Evolutionary conservation across 129 eudicot genomes (phyloP).

Genomic region (Oenanthe sinensis): DNA sequence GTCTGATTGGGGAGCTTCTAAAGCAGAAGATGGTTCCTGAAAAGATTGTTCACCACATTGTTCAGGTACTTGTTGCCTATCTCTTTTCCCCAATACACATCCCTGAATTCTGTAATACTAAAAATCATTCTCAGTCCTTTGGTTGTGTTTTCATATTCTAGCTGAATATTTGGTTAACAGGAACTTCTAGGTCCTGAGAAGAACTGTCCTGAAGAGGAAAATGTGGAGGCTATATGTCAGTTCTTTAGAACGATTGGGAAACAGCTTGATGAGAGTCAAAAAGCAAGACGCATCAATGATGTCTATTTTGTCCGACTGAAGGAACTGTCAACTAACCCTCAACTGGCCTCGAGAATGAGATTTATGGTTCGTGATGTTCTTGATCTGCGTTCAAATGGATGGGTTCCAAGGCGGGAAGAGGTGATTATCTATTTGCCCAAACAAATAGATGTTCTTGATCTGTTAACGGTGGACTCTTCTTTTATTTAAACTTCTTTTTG

Average conservation of each 20-base stretch:
- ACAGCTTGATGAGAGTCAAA: constrained; percentile 79
- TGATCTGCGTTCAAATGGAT: constrained; percentile 63
- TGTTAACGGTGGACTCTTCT: background rate
- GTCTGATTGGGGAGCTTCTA: constrained; percentile 91
- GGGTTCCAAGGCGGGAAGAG: constrained; percentile 95
- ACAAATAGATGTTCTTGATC: no score
- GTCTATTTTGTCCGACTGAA: constrained; percentile 62
- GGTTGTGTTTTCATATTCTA: background rate
- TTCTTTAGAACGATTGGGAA: constrained; percentile 84
- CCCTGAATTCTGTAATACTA: background rate
- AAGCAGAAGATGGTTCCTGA: constrained; percentile 99
- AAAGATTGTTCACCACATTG: constrained; percentile 91
- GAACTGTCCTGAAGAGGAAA: constrained; percentile 79
- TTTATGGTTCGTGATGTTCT: constrained; percentile 85
- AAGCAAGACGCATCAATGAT: constrained; percentile 68
- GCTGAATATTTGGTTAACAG: constrained; percentile 20
- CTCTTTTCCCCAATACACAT: background rate
- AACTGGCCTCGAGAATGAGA: constrained; percentile 62
- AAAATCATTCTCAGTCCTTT: background rate
- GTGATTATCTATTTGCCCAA: constrained; percentile 20
- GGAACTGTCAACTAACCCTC: constrained; percentile 52
- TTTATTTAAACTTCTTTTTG: background rate
- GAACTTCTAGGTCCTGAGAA: constrained; percentile 84
- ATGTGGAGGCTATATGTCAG: constrained; percentile 92
- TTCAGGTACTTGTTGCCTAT: constrained; percentile 45